phyloP scores from a whole-genome alignment of 1,284 basidiomycete genomes.

The Prillingera fragicola region DNA sequence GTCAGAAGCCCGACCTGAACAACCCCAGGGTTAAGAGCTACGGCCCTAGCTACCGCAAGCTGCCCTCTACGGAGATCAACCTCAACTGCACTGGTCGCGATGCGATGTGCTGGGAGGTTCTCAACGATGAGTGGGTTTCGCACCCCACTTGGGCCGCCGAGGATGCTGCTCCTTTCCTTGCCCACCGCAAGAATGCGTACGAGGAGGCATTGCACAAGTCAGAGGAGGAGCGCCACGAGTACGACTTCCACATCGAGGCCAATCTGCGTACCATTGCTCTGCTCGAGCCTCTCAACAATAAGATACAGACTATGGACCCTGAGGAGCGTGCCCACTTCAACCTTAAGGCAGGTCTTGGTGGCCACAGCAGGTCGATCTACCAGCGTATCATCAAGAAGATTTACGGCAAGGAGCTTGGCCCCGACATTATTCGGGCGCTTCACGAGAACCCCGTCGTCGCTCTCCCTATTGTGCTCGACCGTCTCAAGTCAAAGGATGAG shows the following conservation, averaged over 20 bases:
- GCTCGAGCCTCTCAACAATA: slow-evolving; percentile 79
- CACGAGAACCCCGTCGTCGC: slow-evolving; percentile 89
- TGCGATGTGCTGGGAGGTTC: slow-evolving; percentile 88
- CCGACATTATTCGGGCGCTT: slow-evolving; percentile 81
- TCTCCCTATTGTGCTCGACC: slow-evolving; percentile 83
- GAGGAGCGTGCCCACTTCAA: slow-evolving; percentile 82
- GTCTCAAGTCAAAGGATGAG: slow-evolving; percentile 91
- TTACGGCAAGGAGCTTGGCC: slow-evolving; percentile 71
- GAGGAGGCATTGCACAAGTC: slow-evolving; percentile 94
- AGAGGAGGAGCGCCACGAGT: slow-evolving; percentile 98
- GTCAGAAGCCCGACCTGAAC: slow-evolving; percentile 53
- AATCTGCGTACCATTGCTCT: slow-evolving; percentile 86
- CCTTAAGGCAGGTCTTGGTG: slow-evolving; percentile 82
- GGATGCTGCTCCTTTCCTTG: slow-evolving; percentile 86
- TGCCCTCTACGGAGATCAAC: slow-evolving; percentile 79
- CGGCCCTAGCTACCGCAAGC: slow-evolving; percentile 87
- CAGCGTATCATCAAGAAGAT: slow-evolving; percentile 92
- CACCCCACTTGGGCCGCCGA: slow-evolving; percentile 96
- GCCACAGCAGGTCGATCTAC: slow-evolving; percentile 81
- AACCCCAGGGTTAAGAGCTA: slow-evolving; percentile 46
- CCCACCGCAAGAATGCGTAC: slow-evolving; percentile 95
- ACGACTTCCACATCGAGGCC: slow-evolving; percentile 93
- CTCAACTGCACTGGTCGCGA: slow-evolving; percentile 92
- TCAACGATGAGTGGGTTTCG: slow-evolving; percentile 95
- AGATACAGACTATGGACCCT: slow-evolving; percentile 82